Base-by-base conservation (phyloP, 768 basidiomycete genomes). In the Russula dissimulans region DNA sequence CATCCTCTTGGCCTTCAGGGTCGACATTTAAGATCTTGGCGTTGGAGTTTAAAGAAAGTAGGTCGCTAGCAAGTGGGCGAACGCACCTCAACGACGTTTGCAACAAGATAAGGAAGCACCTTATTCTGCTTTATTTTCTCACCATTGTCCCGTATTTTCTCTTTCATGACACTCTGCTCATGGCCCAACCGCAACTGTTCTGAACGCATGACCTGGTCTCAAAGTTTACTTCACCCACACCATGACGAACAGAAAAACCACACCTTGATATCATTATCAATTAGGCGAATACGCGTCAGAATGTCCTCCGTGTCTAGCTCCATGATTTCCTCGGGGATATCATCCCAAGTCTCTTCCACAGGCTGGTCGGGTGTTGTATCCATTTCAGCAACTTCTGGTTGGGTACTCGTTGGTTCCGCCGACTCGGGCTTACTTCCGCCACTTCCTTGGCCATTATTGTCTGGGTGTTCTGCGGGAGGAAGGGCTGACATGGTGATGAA, bases 71-170 rank as follows among this genome's bases (percentile, higher is more conserved):
- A 17, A 57, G 47, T 31, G 36, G 8, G 31, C 15, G n/a, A 34
- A 70, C 81, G 58, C 67, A 95, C 93, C 83, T 98, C 97, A 17
- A 99, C 93, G 39, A 99, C 91, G 69, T 98, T 97, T 15, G 89
- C 93, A 41, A 99, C 97, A 55, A 99, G 84, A 74, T 99, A 99
- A 6, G 97, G 97, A 45, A 99, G 77, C 12, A 97, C 93, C 75
- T 98, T 98, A 75, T 99, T 98, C 82, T 99, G 95, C 74, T 97
- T 97, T 66, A 99, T 91, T 77, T 98, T 98, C 75, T 97, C 93
- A 48, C 88, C 87, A 64, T 97, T 99, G 71, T 99, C 97, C 55
- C 91, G 85, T 69, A 99, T 97, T 81, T 95, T 97, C 79, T 97
- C 95, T 71, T 91, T 89, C 97, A 99, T 98, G 65, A 88, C 87